Base-by-base conservation (phyloP, 1,139 yeast genomes). In the Yamadazyma buinensis region DNA sequence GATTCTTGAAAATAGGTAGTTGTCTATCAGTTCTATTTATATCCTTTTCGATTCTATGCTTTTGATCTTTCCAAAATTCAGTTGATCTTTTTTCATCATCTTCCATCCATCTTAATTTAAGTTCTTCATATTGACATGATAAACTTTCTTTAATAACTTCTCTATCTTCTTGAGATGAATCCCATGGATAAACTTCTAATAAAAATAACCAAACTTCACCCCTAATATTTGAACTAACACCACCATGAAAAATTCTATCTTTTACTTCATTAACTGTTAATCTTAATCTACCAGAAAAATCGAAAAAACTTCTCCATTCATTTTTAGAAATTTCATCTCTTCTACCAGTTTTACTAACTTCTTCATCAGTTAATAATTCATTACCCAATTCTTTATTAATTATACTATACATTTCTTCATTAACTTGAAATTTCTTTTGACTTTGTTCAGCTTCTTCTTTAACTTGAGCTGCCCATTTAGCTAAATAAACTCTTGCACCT, bases 381-480 rank as follows among this genome's bases (percentile, higher is more conserved):
- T 75, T 59, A 46, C 92, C 94, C 35, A 90, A 67, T 50, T 87
- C 95, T 35, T 75, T 73, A 31, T 76, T 77, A 29, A 85, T 65
- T 30, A 80, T 59, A 26, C 69, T 69, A 42, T 78, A 72, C 39
- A 81, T 72, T n/a, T 74, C 74, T 34, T 77, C 78, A 45, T 77
- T 78, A 38, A 85, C 62, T 44, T 78, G 73, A 42, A 75, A 75
- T 46, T 68, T 67, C 30, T 72, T 67, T 40, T 84, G 80, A 31
- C 84, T 76, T 45, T 74, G 75, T 49, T 86, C 94, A 1, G 96
- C 95, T 54, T 92, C 95, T 50, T 88, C 94, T 47, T 92, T 94
- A 18, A 92, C 95, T 26, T 88, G 88, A 49, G 87, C 75, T 0
- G 98, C 97, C 98, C 98, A 92, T 62, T 88, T 88, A 5, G 98